Evolutionary conservation across 2,329 filamentous ascomycete species (phyloP), one percentile per base, ranked within the genome.

Genomic region (Penicillium sp.): DNA sequence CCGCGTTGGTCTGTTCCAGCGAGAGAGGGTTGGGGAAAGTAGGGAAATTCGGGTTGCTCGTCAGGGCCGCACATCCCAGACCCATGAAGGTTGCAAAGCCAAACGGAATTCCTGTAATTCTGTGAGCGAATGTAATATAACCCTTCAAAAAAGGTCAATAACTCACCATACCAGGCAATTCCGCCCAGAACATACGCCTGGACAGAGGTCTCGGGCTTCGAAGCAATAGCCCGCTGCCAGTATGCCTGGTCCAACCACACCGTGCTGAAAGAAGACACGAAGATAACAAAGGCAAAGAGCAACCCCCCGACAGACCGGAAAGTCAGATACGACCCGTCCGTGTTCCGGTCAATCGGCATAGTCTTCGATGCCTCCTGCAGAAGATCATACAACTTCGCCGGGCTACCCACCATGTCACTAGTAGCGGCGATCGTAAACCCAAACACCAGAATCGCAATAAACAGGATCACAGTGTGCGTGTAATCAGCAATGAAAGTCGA

Each of bases 41-140:
- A 0, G 77, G 77, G 39, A 77, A 80, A 0, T 67, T 60, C 0
- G 74, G 69, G 0, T 68, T 68, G 4, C 62, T 61, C 24, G 77
- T 74, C 0, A 78, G 55, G 0, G 67, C 74, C 0, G 75, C 62
- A 1, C 72, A 74, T 0, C 70, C 65, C 7, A 74, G 67, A 20
- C 73, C 72, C 58, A 75, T 72, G 3, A 76, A 54, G 0, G 75
- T 77, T 0, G 74, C 75, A 0, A 78, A 65, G 5, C 72, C 70
- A 68, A 74, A 77, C 0, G 76, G 75, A 24, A 78, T 75, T 0
- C 54, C 54, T 55, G 18, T 4, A 7, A 9, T 23, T 3, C 11
- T 3, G 24, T 43, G 14, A 37, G 24, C 23, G 18, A 27, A 5
- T 22, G 11, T 23, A 16, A 2, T 4, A 4, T 13, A 11, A 13